Evolutionary conservation across 192 early-diverging fungal genomes (phyloP).

Genomic region (Rhizophagus prolifer): DNA sequence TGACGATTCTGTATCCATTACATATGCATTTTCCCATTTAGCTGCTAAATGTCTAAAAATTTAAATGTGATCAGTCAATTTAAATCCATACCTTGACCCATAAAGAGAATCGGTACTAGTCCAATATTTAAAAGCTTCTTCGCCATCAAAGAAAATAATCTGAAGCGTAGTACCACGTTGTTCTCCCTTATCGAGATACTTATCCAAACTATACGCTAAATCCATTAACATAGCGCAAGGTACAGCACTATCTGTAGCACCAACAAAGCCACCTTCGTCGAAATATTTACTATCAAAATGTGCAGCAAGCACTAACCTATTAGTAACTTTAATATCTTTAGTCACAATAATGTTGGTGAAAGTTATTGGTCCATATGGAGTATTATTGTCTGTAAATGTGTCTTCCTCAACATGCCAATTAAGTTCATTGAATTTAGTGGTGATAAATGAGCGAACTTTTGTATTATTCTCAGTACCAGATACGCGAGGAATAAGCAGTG

Average conservation of each 20-base stretch:
- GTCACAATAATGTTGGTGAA: constrained; percentile 93
- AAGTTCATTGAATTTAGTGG: constrained; percentile 58
- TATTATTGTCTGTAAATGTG: constrained; percentile 68
- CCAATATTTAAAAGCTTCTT: constrained; percentile 90
- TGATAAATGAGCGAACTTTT: constrained; percentile 70
- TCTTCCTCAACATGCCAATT: constrained; percentile 83
- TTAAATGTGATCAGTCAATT: background rate
- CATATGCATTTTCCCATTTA: constrained; percentile 64
- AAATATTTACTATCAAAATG: constrained; percentile 93
- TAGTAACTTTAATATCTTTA: constrained; percentile 69
- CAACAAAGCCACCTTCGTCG: constrained; percentile 64
- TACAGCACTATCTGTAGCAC: constrained; percentile 88
- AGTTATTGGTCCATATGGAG: constrained; percentile 70
- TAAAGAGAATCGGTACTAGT: constrained; percentile 82
- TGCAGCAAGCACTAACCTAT: constrained; percentile 81
- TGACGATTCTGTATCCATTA: constrained; percentile 24
- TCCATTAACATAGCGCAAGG: constrained; percentile 91
- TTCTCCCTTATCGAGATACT: constrained; percentile 48
- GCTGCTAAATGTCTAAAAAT: constrained; percentile 70
- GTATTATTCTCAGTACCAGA: constrained; percentile 72
- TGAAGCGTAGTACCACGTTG: constrained; percentile 64
- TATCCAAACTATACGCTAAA: constrained; percentile 70
- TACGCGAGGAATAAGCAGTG: constrained; percentile 75
- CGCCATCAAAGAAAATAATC: constrained; percentile 97
- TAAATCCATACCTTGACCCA: constrained; percentile 62